Base-by-base conservation (phyloP, 768 basidiomycete genomes). In the Tremella fuciformis region DNA sequence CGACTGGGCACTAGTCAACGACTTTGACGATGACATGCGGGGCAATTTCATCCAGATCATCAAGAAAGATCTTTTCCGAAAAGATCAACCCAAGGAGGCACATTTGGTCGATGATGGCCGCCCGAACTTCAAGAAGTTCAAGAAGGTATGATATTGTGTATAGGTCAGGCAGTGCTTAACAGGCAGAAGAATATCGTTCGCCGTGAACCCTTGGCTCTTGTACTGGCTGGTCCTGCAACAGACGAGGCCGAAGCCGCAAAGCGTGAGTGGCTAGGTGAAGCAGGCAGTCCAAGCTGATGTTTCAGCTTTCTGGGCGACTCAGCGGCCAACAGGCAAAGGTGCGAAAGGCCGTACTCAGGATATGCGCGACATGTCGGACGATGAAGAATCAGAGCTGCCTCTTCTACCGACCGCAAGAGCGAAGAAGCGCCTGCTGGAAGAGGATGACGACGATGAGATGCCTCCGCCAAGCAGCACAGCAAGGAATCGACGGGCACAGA, bases 121-220 rank as follows among this genome's bases (percentile, higher is more conserved):
- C 29, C 72, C 72, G 41, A 76, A 76, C 56, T 76, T 71, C 63
- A 76, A 76, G 54, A 76, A 76, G 64, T 76, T 76, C 60, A 73
- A 71, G 52, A 76, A 76, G 75, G 75, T 74, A 18, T 22, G 15
- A 38, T 11, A 61, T n/a, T 34, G n/a, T 24, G 26, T 18, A 19
- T 38, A 6, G 3, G 54, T 40, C 8, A 8, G 29, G 38, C 19
- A 18, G 22, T 24, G 55, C 52, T 62, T 56, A 65, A 15, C 15
- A 22, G 21, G 42, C 38, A 74, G 72, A 74, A 74, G 53, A 59
- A 64, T 29, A 58, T 69, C 16, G 46, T 65, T 8, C n/a, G 69
- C 34, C 37, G 62, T 18, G 63, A 66, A 22, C 72, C 72, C n/a
- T 2, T 74, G 19, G 50, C 40, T 29, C 25, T 74, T 37, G 64